Base-by-base conservation (phyloP, 371 early-diverging fungal species). In the Amoeboaphelidium protococcarum region DNA sequence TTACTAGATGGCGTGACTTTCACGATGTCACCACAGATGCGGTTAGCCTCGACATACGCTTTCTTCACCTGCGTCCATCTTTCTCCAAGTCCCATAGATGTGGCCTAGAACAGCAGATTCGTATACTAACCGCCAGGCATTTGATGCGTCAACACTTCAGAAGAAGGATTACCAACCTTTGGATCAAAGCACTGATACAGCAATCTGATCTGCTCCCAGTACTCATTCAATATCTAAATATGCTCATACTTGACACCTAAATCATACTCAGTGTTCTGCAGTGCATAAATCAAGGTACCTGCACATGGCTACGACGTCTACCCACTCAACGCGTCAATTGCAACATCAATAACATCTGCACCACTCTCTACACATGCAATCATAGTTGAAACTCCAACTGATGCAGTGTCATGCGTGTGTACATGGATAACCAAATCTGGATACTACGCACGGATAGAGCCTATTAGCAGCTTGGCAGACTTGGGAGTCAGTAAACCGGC, bases 1-100 rank as follows among this genome's bases (percentile, higher is more conserved):
- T 91, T 91, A 58, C 80, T 80, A 37, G 86, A 85, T 3, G 92
- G 92, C 2, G 92, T 91, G 41, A 91, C 92, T 71, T 91, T 91
- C 61, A 85, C 80, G 54, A 91, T 76, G 56, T 89, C 87, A 40
- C 92, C 92, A 55, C 87, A 86, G 41, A 91, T 68, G 47, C 64
- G 58, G 62, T 91, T 91, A 43, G 92, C 90, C 40, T 77, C 80
- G 19, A 67, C 62, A 56, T 91, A 91, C 0, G 89, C 85, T 45
- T 66, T 66, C 68, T 90, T 90, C 58, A 91, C 77, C 56, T 83
- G 78, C 56, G 74, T 75, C 92, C 92, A 91, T 52, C 75, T 73
- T 16, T 79, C 71, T 40, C 92, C 92, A 22, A 91, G 67, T 4
- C 92, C 92, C 12, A 89, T 66, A 53, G 80, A 78, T 54, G 81